These are phyloP conservation scores for Phytophthora litchii DNA, from an alignment of 352 stramenopile genomes.

Conservation along the genomic window DNA sequence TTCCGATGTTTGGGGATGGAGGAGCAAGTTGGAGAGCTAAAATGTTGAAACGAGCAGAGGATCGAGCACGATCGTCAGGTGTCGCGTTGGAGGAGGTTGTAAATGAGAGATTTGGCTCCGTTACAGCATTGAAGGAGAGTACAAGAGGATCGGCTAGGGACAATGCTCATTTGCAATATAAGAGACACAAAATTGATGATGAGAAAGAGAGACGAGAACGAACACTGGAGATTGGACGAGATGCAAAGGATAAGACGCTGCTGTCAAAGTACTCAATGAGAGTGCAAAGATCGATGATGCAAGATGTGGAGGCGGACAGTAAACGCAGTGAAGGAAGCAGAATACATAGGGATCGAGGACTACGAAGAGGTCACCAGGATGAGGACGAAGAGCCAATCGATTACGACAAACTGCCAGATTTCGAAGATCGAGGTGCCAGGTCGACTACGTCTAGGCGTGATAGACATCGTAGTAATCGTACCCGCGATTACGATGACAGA, in stretches of 20 bases:
- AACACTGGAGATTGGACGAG: constrained; percentile 49
- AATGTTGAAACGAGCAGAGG: constrained; percentile 78
- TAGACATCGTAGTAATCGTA: constrained; percentile 2
- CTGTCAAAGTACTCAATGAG: constrained; percentile 66
- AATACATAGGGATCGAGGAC: constrained; percentile 8
- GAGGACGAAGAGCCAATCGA: constrained; percentile 79
- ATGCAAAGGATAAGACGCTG: constrained; percentile 66
- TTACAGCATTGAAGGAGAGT: constrained; percentile 61
- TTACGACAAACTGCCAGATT: constrained; percentile 77
- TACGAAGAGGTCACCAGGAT: constrained; percentile 18
- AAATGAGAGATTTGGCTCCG: constrained; percentile 56
- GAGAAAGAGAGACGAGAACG: constrained; percentile 18
- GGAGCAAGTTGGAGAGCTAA: constrained; percentile 85
- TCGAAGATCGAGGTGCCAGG: constrained; percentile 52
- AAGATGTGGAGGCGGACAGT: constrained; percentile 31
- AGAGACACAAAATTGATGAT: constrained; percentile 41
- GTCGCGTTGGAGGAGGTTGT: constrained; percentile 68
- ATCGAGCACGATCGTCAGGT: constrained; percentile 60
- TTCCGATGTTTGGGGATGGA: constrained; percentile 66
- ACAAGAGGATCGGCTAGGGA: constrained; percentile 49
- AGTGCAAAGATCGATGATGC: constrained; percentile 58
- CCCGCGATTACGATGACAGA: constrained; percentile 15
- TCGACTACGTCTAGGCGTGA: constrained; percentile 27
- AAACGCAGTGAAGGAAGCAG: constrained; percentile 7
- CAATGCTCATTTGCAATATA: constrained; percentile 77